phyloP scores from a whole-genome alignment of 176 grass and related monocot species.

The Puya raimondii region DNA sequence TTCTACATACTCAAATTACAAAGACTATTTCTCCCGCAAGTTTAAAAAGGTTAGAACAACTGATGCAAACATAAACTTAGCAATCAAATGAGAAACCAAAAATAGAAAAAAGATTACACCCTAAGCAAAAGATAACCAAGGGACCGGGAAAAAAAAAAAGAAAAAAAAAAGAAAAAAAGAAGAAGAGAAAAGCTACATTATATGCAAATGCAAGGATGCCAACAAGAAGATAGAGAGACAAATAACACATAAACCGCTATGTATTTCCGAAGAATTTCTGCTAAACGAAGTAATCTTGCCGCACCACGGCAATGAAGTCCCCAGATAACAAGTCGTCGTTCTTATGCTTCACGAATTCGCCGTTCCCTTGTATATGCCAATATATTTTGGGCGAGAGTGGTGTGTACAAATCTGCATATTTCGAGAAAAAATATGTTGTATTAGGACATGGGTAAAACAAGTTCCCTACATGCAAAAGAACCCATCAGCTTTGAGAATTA shows the following conservation, averaged over 20 bases:
- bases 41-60: neutral
- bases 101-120: neutral
- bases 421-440: neutral
- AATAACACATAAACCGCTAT: neutral
- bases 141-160: neutral
- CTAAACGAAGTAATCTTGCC: conserved; percentile 87
- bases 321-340: conserved; percentile 58
- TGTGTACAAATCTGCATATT: conserved; percentile 61
- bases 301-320: conserved; percentile 58
- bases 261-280: neutral
- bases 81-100: neutral
- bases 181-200: neutral
- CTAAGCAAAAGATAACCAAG: neutral
- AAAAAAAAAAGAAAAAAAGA: too few species aligned
- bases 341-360: conserved; percentile 48
- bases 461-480: neutral
- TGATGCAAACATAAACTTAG: neutral
- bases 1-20: neutral
- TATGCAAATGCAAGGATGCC: neutral
- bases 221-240: neutral
- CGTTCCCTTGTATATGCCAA: conserved; percentile 91
- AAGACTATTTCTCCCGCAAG: neutral
- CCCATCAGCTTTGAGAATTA: neutral
- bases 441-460: too few species aligned
- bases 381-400: conserved; percentile 79